Base-by-base conservation (phyloP, 805 yeast genomes). In the Saccharomycopsis javanensis region DNA sequence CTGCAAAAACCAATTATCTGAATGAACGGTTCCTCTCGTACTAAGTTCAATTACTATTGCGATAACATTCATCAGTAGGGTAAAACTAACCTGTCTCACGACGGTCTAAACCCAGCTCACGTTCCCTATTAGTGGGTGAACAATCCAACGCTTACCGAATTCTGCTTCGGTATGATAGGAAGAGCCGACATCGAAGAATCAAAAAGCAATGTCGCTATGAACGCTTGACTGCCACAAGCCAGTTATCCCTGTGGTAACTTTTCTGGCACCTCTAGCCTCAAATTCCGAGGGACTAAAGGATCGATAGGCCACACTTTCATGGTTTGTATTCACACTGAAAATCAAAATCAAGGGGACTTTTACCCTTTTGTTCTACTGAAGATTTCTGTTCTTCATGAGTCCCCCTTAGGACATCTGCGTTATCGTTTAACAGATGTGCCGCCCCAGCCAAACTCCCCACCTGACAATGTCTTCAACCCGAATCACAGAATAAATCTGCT, bases 251-350 rank as follows among this genome's bases (percentile, higher is more conserved):
- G 73, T 69, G 73, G 72, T 70, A 69, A 69, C 73, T 70, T 70
- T 70, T 70, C 45, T 71, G 73, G 74, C 73, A 71, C 73, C 75
- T 72, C 75, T 71, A 70, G 74, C 75, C 72, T 71, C 75, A 70
- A 70, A 68, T 65, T 68, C 74, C 68, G 73, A 69, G 72, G 73
- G 70, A 67, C 71, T 70, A 71, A 71, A 72, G 75, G 75, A 72
- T 72, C 76, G 75, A 72, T 73, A 72, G 76, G 76, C 75, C 75
- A 71, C 76, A 71, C 73, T 73, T 72, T 71, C 75, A 71, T 71
- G 75, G 73, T 71, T 71, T 71, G 72, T 68, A 71, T 68, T 71
- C 74, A 71, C 75, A 71, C 74, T 71, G 75, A 71, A 72, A 71
- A 71, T 71, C 74, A 71, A 71, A 71, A 71, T 67, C 75, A 70